Percentiles rank a stretch among this genome's conserved stretches.
Evolutionary conservation across 2,329 filamentous ascomycete species (phyloP).

Genomic region (Venturia aucupariae): DNA sequence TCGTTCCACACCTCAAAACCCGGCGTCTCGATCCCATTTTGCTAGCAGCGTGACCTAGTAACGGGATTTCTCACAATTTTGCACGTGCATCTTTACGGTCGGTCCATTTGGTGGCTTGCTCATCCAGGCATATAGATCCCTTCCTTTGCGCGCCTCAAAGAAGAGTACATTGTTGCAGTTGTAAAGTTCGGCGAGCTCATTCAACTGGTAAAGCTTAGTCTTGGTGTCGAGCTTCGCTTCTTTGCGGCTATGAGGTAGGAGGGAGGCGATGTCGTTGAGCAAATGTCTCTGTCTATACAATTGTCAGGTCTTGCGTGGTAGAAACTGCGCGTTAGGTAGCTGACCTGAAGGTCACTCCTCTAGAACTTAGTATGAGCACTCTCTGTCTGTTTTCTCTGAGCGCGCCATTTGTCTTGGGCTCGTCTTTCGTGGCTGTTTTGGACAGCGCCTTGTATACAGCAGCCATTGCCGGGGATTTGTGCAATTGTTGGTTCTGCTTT

Average conservation of each 20-base stretch:
- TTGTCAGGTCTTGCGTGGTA: background rate
- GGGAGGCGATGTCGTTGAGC: conserved; percentile 74
- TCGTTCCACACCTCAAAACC: too few species aligned
- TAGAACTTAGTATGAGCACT: conserved; percentile 82
- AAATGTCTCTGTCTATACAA: conserved; percentile 74
- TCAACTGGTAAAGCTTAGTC: conserved; percentile 56
- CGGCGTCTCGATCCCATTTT: background rate
- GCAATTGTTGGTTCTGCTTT: background rate
- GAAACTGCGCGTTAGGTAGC: conserved; percentile 11
- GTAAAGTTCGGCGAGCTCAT: conserved; percentile 55
- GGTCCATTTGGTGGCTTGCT: conserved; percentile 81
- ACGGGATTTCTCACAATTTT: conserved; percentile 51
- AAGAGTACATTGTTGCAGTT: conserved; percentile 94
- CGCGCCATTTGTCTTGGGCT: conserved; percentile 22
- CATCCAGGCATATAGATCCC: conserved; percentile 92
- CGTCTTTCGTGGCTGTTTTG: conserved; percentile 29
- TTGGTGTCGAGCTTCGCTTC: conserved; percentile 97
- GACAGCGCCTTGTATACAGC: conserved; percentile 49
- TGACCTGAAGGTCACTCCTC: conserved; percentile 82
- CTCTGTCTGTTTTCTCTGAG: conserved; percentile 42
- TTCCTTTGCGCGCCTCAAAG: conserved; percentile 88
- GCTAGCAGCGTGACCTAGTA: background rate
- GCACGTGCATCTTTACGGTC: conserved; percentile 65
- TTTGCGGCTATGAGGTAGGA: conserved; percentile 87
- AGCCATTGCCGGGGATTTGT: conserved; percentile 37